Evolutionary conservation across 306 rosid genomes (phyloP), one percentile per base, ranked within the genome.

Genomic region (Psophocarpus tetragonolobus): DNA sequence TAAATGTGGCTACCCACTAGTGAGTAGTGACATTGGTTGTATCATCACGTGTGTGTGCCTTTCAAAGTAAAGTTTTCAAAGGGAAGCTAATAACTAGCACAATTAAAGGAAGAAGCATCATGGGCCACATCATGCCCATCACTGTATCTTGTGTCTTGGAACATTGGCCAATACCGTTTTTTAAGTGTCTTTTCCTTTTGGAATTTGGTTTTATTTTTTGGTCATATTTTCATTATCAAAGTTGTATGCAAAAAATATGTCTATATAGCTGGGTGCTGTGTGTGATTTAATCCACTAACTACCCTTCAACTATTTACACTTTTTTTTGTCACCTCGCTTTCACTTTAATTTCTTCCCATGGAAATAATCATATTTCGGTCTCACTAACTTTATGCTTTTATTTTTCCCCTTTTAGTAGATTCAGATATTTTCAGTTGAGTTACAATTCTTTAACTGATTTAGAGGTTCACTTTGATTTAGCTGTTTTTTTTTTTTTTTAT

Each of bases 1-100:
- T 70, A 39, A 61, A 27, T 61, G 61, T 75, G 82, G 62, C 4
- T 57, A 45, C 27, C 38, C 76, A 74, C 81, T 47, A 57, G 57
- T 47, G 38, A 68, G 5, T 24, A 26, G 77, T 60, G 33, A 69
- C 9, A 20, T 42, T 39, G 39, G 24, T 60, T 62, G 78, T 4
- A 71, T 62, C 66, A 57, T 24, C 61, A 33, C 30, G 15, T 47
- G 64, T 75, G 38, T 68, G 71, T 75, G 68, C 39, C 54, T 42
- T 60, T 56, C 33, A 42, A 65, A 68, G 62, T 57, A 24, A 6
- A 47, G 47, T 51, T 33, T 33, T 27, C 76, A 27, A 64, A 18
- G 41, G 18, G 6, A 11, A 20, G 24, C 9, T 17, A 56, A 45
- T 6, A 41, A 42, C 38, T 12, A 50, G 17, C 71, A 44, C 50